These are phyloP conservation scores for Pyrus betulifolia DNA, from an alignment of 306 rosid species.

Conservation along the genomic window DNA sequence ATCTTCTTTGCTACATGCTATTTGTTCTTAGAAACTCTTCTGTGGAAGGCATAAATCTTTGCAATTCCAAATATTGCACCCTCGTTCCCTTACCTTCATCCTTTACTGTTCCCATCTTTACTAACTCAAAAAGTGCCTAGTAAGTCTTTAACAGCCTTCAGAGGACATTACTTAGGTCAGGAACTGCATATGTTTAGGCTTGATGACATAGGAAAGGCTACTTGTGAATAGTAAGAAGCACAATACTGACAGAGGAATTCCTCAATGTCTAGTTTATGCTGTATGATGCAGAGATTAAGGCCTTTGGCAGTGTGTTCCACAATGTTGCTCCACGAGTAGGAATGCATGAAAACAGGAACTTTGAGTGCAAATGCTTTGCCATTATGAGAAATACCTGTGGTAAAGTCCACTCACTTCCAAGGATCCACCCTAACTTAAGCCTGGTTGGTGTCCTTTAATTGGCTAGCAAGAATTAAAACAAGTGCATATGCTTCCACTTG, in stretches of 20 bases:
- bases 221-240: not conserved
- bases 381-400: not conserved
- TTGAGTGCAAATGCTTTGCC: not conserved
- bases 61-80: not conserved
- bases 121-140: not conserved
- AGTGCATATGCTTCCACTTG: not conserved
- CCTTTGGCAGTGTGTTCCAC: not conserved
- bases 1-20: not conserved
- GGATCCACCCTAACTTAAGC: not conserved
- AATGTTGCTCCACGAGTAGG: not conserved
- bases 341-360: not conserved
- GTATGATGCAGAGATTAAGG: not conserved
- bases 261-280: not conserved
- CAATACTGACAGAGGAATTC: not conserved
- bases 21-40: not conserved
- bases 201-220: not conserved
- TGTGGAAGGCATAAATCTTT: not conserved
- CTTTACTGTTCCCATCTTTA: not conserved
- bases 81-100: not conserved
- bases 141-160: not conserved
- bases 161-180: not conserved
- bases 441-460: not conserved
- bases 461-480: not conserved
- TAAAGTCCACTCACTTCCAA: not conserved
- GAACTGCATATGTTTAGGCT: not conserved